Evolutionary conservation across 495 filamentous ascomycete species (phyloP).

Genomic region (Clohesyomyces aquaticus): DNA sequence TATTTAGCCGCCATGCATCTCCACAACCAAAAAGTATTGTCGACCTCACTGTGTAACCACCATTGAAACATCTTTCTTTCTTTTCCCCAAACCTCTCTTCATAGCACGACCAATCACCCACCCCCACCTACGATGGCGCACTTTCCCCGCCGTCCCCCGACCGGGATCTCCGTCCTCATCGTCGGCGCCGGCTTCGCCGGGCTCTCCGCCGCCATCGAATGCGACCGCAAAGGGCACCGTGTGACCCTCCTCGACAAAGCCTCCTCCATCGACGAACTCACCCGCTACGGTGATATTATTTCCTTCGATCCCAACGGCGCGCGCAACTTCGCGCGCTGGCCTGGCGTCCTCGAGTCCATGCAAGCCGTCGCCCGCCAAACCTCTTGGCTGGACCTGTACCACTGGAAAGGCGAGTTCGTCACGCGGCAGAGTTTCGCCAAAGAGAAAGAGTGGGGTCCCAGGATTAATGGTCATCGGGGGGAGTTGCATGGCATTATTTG

Average conservation of each 20-base stretch:
- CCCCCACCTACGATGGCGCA: conserved; percentile 4
- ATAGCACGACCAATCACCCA: neutral
- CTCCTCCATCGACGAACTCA: conserved; percentile 23
- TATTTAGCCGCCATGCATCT: neutral
- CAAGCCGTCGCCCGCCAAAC: conserved; percentile 29
- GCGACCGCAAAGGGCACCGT: conserved; percentile 38
- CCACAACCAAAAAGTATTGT: neutral
- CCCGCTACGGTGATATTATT: conserved; percentile 33
- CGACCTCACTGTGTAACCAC: neutral
- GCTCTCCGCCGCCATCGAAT: conserved; percentile 39
- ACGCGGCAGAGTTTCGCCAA: conserved; percentile 45
- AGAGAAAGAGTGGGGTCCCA: conserved; percentile 50
- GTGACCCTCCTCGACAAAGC: conserved; percentile 26
- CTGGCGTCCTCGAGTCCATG: conserved; percentile 34
- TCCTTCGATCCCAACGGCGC: conserved; percentile 35
- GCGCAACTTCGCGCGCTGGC: conserved; percentile 34
- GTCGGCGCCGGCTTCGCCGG: conserved; percentile 39
- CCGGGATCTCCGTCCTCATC: conserved; percentile 35
- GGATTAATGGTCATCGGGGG: conserved; percentile 65
- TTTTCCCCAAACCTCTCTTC: neutral
- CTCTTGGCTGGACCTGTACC: conserved; percentile 42
- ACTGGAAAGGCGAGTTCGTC: conserved; percentile 51
- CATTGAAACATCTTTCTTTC: neutral
- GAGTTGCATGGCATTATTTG: conserved; percentile 66
- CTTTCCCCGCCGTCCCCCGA: conserved; percentile 26